phyloP scores from a whole-genome alignment of 164 flowering plant genomes.

The Liriodendron chinense region DNA sequence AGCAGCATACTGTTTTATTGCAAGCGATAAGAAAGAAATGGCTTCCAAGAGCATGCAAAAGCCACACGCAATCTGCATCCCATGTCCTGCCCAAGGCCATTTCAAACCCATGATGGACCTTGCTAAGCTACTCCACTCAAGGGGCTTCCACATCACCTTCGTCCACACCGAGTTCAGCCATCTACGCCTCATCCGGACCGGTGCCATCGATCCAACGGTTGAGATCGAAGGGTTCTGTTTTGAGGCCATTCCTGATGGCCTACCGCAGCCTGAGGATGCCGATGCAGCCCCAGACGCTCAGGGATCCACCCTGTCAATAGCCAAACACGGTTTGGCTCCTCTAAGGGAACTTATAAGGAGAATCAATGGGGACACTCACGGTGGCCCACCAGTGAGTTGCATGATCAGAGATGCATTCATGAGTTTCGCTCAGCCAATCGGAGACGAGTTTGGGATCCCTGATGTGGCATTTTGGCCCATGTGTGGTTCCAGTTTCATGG shows the following conservation, averaged over 20 bases:
- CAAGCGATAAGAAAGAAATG: background rate
- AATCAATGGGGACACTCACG: constrained; percentile 16
- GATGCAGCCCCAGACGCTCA: constrained; percentile 41
- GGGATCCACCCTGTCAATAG: constrained; percentile 23
- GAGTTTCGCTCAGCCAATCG: constrained; percentile 41
- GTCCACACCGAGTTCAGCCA: constrained; percentile 37
- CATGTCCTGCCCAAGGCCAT: constrained; percentile 44
- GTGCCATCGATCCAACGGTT: constrained; percentile 20
- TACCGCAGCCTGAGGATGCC: constrained; percentile 25
- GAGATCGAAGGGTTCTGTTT: constrained; percentile 33
- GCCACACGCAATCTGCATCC: constrained; percentile 39
- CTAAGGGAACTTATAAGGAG: constrained; percentile 21
- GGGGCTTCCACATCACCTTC: constrained; percentile 36
- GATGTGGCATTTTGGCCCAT: constrained; percentile 36
- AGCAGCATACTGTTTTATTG: no score
- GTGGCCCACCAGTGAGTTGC: constrained; percentile 35
- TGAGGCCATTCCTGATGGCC: constrained; percentile 43
- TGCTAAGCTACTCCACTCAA: constrained; percentile 34
- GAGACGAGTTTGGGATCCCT: constrained; percentile 36
- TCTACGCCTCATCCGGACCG: background rate
- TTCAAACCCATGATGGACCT: constrained; percentile 34
- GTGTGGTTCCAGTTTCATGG: constrained; percentile 45
- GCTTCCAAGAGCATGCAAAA: background rate
- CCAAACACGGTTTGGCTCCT: constrained; percentile 22
- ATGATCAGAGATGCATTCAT: constrained; percentile 39